These are phyloP conservation scores for Arthrobotrys sinensis DNA, from an alignment of 2,329 filamentous ascomycete genomes.

Conservation along the genomic window DNA sequence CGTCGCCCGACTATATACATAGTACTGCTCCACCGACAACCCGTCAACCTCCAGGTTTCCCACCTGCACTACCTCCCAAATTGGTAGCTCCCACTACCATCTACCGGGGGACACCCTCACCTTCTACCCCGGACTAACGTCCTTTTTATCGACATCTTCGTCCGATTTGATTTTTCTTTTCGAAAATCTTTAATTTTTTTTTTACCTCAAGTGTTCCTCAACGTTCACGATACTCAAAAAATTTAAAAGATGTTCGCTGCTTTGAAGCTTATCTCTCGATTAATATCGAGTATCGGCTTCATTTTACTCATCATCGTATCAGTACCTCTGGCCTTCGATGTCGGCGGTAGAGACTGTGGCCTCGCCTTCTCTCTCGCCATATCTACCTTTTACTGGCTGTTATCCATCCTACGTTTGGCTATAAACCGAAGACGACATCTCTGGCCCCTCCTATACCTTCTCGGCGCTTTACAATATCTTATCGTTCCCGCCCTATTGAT, in stretches of 20 bases:
- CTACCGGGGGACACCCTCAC: slow-evolving; percentile 49
- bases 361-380: slow-evolving; percentile 92
- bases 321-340: slow-evolving; percentile 97
- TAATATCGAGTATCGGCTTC: slow-evolving; percentile 90
- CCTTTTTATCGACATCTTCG: slow-evolving; percentile 44
- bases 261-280: slow-evolving; percentile 71
- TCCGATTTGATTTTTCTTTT: slow-evolving; percentile 39
- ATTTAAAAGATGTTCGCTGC: slow-evolving; percentile 35
- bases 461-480: slow-evolving; percentile 86
- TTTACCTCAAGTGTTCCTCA: slow-evolving; percentile 30
- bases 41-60: slow-evolving; percentile 54
- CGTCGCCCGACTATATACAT: slow-evolving; percentile 38
- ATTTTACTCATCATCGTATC: slow-evolving; percentile 93
- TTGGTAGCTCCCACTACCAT: slow-evolving; percentile 39
- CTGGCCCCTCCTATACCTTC: slow-evolving; percentile 77
- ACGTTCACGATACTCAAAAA: slow-evolving; percentile 7
- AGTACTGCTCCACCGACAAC: neutral
- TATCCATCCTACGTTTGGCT: slow-evolving; percentile 82
- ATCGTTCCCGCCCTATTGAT: slow-evolving; percentile 89
- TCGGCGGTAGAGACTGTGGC: slow-evolving; percentile 93
- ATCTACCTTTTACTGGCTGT: slow-evolving; percentile 90
- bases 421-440: slow-evolving; percentile 71
- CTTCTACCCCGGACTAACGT: slow-evolving; percentile 50
- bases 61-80: slow-evolving; percentile 47
- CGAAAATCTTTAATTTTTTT: slow-evolving; percentile 1